Evolutionary conservation across 129 eudicot genomes (phyloP).

Genomic region (Mikania micrantha): DNA sequence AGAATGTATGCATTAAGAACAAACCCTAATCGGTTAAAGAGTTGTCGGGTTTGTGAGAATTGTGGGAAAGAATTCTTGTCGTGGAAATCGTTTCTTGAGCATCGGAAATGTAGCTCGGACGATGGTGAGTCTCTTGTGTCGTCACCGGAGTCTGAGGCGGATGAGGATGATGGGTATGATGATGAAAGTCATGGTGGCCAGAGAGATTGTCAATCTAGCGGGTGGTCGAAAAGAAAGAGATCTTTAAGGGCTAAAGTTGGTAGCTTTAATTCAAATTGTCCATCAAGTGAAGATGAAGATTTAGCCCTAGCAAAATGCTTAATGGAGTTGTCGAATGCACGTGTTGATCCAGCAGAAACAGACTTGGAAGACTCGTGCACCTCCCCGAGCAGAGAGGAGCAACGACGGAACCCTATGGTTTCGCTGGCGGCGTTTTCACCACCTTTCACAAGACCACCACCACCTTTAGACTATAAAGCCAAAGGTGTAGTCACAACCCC

Average conservation of each 20-base stretch:
- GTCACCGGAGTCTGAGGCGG: slow-evolving; percentile 51
- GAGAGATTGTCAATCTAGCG: slow-evolving; percentile 24
- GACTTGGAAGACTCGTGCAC: slow-evolving; percentile 61
- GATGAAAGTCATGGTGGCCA: slow-evolving; percentile 7
- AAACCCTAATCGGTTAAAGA: slow-evolving; percentile 74
- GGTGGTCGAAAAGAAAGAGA: slow-evolving; percentile 87
- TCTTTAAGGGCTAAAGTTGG: slow-evolving; percentile 64
- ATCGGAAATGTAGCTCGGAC: slow-evolving; percentile 68
- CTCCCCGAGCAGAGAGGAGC: slow-evolving; percentile 66
- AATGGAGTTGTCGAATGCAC: slow-evolving; percentile 61
- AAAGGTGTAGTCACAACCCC: slow-evolving; percentile 42
- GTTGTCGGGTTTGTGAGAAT: slow-evolving; percentile 58
- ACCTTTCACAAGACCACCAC: slow-evolving; percentile 23
- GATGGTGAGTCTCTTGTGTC: slow-evolving; percentile 68
- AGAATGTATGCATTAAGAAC: slow-evolving; percentile 75
- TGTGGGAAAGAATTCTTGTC: slow-evolving; percentile 85
- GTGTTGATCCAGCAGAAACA: slow-evolving; percentile 41
- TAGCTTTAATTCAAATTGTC: slow-evolving; percentile 32
- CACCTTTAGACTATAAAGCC: slow-evolving; percentile 32
- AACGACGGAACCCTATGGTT: slow-evolving; percentile 32
- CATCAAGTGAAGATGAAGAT: slow-evolving; percentile 67
- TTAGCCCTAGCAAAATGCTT: slow-evolving; percentile 66
- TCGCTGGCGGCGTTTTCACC: slow-evolving; percentile 13
- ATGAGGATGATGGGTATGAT: slow-evolving; percentile 34
- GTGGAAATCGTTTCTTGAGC: slow-evolving; percentile 92